Percentiles rank a stretch among this genome's conserved stretches.
These are phyloP conservation scores for Astrothelium macrocarpum DNA, from an alignment of 495 filamentous ascomycete species.

Conservation along the genomic window DNA sequence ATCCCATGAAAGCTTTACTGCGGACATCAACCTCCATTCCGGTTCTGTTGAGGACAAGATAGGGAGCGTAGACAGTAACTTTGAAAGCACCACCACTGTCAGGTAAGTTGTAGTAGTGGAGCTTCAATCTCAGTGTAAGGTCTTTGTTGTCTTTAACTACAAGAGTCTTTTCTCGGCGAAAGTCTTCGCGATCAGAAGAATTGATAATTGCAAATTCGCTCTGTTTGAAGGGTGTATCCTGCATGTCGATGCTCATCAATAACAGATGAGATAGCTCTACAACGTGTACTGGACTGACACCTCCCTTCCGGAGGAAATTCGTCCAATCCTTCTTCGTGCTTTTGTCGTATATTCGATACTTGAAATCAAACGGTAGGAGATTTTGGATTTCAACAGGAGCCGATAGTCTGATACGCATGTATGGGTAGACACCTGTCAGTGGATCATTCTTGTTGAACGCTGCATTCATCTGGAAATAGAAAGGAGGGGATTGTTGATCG, in stretches of 20 bases:
- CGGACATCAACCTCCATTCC: slow-evolving; percentile 81
- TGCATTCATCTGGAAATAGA: slow-evolving; percentile 93
- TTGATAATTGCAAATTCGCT: slow-evolving; percentile 98
- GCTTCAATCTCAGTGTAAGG: slow-evolving; percentile 64
- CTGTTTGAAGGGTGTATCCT: slow-evolving; percentile 86
- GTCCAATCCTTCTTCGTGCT: slow-evolving; percentile 98
- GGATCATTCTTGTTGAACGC: slow-evolving; percentile 72
- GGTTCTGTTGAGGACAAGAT: slow-evolving; percentile 90
- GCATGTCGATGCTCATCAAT: slow-evolving; percentile 85
- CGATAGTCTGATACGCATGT: slow-evolving; percentile 83
- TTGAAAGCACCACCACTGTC: slow-evolving; percentile 94
- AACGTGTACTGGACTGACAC: slow-evolving; percentile 92
- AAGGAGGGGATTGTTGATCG: slow-evolving; percentile 64
- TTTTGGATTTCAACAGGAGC: slow-evolving; percentile 93
- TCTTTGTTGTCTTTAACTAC: slow-evolving; percentile 74
- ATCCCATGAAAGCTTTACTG: slow-evolving; percentile 76
- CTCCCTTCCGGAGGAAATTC: slow-evolving; percentile 92
- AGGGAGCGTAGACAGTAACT: slow-evolving; percentile 84
- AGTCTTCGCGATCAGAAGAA: slow-evolving; percentile 76
- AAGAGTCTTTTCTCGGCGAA: slow-evolving; percentile 70
- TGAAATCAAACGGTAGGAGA: slow-evolving; percentile 93
- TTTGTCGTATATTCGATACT: slow-evolving; percentile 96
- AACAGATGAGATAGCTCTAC: slow-evolving; percentile 91
- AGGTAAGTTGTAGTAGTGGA: slow-evolving; percentile 89
- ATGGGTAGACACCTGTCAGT: slow-evolving; percentile 74